These are phyloP conservation scores for Exophiala bonariae DNA, from an alignment of 2,329 filamentous ascomycete species.

Conservation along the genomic window DNA sequence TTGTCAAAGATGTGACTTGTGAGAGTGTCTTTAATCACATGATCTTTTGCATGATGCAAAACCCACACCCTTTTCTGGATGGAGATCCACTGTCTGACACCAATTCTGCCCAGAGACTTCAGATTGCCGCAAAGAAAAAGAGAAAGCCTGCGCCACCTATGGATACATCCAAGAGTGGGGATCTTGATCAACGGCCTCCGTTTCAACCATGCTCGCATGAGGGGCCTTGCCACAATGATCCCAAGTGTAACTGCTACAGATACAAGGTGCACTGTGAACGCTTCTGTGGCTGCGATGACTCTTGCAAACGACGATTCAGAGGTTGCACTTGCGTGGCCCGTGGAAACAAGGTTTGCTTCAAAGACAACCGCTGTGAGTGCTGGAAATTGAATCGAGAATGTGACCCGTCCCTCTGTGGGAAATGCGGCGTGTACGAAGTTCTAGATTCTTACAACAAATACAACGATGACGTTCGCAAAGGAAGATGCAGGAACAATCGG, in stretches of 20 bases:
- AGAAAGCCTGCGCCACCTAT: conserved; percentile 12
- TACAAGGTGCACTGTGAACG: conserved; percentile 29
- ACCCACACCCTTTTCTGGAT: conserved; percentile 6
- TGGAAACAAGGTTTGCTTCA: conserved; percentile 25
- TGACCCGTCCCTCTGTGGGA: conserved; percentile 71
- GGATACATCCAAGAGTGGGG: conserved; percentile 20
- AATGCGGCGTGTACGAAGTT: conserved; percentile 68
- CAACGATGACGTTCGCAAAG: conserved; percentile 55
- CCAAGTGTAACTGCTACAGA: conserved; percentile 24
- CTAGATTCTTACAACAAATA: conserved; percentile 68
- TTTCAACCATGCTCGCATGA: conserved; percentile 29
- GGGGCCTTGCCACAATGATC: conserved; percentile 26
- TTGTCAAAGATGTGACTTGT: conserved; percentile 22
- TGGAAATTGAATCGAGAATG: conserved; percentile 74
- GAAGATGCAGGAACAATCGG: conserved; percentile 69
- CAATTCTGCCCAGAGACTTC: conserved; percentile 4
- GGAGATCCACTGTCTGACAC: conserved; percentile 5
- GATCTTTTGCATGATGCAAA: conserved; percentile 11
- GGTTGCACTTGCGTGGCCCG: conserved; percentile 27
- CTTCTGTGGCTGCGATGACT: conserved; percentile 25
- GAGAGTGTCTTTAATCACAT: conserved; percentile 22
- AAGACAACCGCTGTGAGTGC: conserved; percentile 61
- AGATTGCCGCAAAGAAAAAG: conserved; percentile 4
- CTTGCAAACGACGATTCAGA: conserved; percentile 28
- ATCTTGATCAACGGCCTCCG: conserved; percentile 22